These are phyloP conservation scores for Kazachstania martiniae DNA, from an alignment of 805 yeast genomes.

Conservation along the genomic window DNA sequence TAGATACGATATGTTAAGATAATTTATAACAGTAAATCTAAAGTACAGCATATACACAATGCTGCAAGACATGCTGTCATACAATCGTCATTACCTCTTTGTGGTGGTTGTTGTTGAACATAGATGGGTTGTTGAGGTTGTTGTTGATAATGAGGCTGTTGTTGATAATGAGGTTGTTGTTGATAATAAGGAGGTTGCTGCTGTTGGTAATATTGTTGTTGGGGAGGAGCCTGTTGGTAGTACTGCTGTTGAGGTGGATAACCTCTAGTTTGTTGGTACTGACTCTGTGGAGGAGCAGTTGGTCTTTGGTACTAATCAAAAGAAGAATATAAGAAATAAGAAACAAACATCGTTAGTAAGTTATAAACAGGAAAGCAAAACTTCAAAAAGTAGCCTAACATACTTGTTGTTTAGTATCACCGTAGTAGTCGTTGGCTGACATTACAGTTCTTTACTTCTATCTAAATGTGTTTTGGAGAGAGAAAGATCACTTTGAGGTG, in stretches of 20 bases:
- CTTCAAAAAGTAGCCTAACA: neutral
- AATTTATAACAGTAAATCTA: slow-evolving; percentile 41
- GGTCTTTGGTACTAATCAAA: slow-evolving; percentile 16
- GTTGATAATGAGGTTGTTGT: slow-evolving; percentile 30
- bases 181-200: slow-evolving; percentile 33
- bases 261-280: slow-evolving; percentile 5
- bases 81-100: slow-evolving; percentile 32
- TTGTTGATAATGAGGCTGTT: slow-evolving; percentile 38
- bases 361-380: neutral
- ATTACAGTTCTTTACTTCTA: slow-evolving; percentile 3
- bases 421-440: slow-evolving; percentile 23
- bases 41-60: slow-evolving; percentile 44
- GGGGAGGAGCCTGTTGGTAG: slow-evolving; percentile 14
- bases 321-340: neutral
- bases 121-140: slow-evolving; percentile 41
- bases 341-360: neutral
- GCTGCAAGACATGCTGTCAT: slow-evolving; percentile 45
- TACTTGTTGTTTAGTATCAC: slow-evolving; percentile 6
- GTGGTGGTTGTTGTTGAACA: slow-evolving; percentile 39
- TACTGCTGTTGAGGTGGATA: slow-evolving; percentile 12
- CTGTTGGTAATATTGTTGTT: slow-evolving; percentile 29
- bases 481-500: neutral
- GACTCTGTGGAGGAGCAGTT: slow-evolving; percentile 14
- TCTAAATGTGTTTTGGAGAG: neutral
- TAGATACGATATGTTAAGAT: too few relatives aligned